Conservation (phyloP, 2,329 filamentous ascomycete species). For the Hymenoscyphus scutula region DNA sequence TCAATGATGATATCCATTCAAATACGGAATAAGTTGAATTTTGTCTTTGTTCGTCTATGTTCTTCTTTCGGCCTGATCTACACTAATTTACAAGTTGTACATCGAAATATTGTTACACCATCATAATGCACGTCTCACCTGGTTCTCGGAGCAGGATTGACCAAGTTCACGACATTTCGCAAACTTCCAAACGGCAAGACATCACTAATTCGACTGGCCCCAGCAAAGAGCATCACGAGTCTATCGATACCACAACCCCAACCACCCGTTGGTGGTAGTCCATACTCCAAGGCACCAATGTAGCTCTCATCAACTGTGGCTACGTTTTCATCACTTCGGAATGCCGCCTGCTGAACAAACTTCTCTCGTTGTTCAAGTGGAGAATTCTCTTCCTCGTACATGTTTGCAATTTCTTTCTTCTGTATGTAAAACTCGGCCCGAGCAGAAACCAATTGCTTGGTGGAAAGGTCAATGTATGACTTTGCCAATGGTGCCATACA, state of each 20-base stretch:
- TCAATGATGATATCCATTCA: too few species aligned
- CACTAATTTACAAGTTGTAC: neutral
- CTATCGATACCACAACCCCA: slow-evolving; percentile 95
- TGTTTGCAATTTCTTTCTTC: slow-evolving; percentile 84
- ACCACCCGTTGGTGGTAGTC: slow-evolving; percentile 90
- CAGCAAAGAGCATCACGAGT: slow-evolving; percentile 86
- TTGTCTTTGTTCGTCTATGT: neutral
- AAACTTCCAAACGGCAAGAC: slow-evolving; percentile 86
- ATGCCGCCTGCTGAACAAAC: slow-evolving; percentile 60
- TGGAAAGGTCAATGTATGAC: slow-evolving; percentile 71
- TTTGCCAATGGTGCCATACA: slow-evolving; percentile 91
- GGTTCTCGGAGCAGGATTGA: slow-evolving; percentile 17
- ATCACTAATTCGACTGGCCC: slow-evolving; percentile 75
- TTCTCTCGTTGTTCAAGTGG: slow-evolving; percentile 83
- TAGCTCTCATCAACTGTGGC: slow-evolving; percentile 63
- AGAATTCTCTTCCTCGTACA: slow-evolving; percentile 97
- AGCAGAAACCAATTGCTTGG: slow-evolving; percentile 71
- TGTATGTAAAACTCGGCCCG: slow-evolving; percentile 82
- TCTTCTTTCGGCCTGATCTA: neutral
- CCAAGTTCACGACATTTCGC: slow-evolving; percentile 59
- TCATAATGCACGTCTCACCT: neutral
- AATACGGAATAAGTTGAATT: too few species aligned
- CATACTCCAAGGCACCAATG: slow-evolving; percentile 79
- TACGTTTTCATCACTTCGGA: slow-evolving; percentile 37
- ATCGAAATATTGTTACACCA: neutral